phyloP scores from a whole-genome alignment of 2,329 filamentous ascomycete species.

The Triangularia verruculosa region DNA sequence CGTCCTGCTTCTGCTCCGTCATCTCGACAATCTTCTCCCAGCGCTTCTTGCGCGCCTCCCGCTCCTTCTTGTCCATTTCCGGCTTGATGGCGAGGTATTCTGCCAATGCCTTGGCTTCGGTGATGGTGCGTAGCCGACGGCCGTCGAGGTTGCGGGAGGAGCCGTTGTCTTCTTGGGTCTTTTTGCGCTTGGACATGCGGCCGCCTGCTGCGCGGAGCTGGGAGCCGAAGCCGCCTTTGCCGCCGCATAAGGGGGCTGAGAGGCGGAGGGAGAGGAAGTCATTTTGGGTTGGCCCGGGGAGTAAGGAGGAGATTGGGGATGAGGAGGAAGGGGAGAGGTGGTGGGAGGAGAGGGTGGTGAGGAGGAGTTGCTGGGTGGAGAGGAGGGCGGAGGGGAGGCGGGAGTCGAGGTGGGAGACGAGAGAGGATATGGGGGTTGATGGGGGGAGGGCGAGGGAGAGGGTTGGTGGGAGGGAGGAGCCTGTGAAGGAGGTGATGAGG shows the following conservation, averaged over 20 bases:
- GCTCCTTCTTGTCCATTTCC: slow-evolving; percentile 93
- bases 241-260: slow-evolving; percentile 75
- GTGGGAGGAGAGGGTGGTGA: slow-evolving; percentile 80
- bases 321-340: slow-evolving; percentile 57
- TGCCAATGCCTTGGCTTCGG: slow-evolving; percentile 90
- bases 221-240: slow-evolving; percentile 96
- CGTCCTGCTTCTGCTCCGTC: slow-evolving; percentile 78
- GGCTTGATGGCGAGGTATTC: slow-evolving; percentile 95
- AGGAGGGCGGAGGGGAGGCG: slow-evolving; percentile 52
- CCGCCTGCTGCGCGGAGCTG: slow-evolving; percentile 95
- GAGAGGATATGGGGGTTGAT: slow-evolving; percentile 62
- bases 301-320: slow-evolving; percentile 58
- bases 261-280: slow-evolving; percentile 81
- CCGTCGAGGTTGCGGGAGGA: slow-evolving; percentile 94
- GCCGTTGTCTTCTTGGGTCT: slow-evolving; percentile 81
- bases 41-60: slow-evolving; percentile 76
- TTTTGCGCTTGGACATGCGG: slow-evolving; percentile 92
- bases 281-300: slow-evolving; percentile 63
- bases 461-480: slow-evolving; percentile 78
- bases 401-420: slow-evolving; percentile 61
- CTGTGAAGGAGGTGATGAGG: slow-evolving; percentile 79
- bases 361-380: slow-evolving; percentile 55
- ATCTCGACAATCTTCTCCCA: slow-evolving; percentile 88
- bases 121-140: slow-evolving; percentile 82
- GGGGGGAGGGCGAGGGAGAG: slow-evolving; percentile 70